Evolutionary conservation across 257 asterid species (phyloP).

Genomic region (Solanum gandarillasii): DNA sequence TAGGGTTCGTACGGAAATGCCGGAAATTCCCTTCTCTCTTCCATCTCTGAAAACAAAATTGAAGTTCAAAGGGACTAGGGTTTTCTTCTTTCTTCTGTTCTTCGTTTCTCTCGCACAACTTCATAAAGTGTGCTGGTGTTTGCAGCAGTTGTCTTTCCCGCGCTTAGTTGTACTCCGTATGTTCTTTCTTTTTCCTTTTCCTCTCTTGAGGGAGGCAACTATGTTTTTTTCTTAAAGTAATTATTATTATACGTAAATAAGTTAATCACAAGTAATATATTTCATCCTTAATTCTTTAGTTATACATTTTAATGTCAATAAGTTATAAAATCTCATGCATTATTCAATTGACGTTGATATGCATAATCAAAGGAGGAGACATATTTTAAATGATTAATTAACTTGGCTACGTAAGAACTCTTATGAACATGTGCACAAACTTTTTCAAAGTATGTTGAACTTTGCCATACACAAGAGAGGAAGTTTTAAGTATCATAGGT

Average conservation of each 20-base stretch:
- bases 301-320: too few relatives aligned
- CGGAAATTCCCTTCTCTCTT: slow-evolving; percentile 35
- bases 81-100: neutral
- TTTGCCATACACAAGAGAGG: too few relatives aligned
- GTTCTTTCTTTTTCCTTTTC: too few relatives aligned
- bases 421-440: neutral
- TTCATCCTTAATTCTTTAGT: too few relatives aligned
- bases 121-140: neutral
- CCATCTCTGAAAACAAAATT: neutral
- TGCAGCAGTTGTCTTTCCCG: neutral
- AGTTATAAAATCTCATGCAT: fast-evolving
- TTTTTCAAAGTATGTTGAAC: neutral
- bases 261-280: too few relatives aligned
- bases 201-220: neutral
- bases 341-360: fast-evolving
- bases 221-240: too few relatives aligned
- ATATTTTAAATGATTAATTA: too few relatives aligned
- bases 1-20: slow-evolving; percentile 84
- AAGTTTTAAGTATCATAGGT: neutral
- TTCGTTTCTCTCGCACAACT: neutral
- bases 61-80: neutral
- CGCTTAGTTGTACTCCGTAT: neutral
- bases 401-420: fast-evolving
- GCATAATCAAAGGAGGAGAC: neutral
- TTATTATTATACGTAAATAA: too few relatives aligned